phyloP scores from a whole-genome alignment of 106 monocot genomes.

The Dioscorea dumetorum region DNA sequence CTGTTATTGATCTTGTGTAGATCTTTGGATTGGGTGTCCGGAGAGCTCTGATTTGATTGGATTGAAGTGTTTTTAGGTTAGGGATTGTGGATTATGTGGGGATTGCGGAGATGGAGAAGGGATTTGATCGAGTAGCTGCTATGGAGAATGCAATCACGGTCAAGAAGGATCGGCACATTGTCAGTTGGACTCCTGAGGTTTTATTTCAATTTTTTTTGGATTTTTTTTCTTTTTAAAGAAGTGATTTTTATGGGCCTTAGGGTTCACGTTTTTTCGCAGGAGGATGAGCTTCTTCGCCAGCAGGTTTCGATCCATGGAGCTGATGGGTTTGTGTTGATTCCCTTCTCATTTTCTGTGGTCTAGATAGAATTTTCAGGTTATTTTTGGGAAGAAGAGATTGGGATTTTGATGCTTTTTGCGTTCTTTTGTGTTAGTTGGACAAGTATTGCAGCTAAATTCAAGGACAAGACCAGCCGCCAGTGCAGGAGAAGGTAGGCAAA shows the following conservation, averaged over 20 bases:
- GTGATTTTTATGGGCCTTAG: not conserved
- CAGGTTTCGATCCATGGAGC: constrained; percentile 56
- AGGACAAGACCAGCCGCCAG: constrained; percentile 89
- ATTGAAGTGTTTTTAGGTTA: no score
- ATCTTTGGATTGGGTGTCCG: no score
- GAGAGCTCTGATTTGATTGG: no score
- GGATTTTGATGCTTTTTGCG: not conserved
- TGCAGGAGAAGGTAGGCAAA: constrained; percentile 75
- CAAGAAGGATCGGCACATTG: constrained; percentile 53
- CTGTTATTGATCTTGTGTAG: no score
- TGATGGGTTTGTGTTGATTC: constrained; percentile 39
- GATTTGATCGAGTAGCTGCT: not conserved
- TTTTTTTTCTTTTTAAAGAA: not conserved
- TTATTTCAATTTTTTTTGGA: not conserved
- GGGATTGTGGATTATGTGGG: no score
- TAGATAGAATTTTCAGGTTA: not conserved
- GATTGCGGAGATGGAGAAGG: constrained; percentile 3
- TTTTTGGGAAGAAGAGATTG: not conserved
- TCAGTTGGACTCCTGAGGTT: constrained; percentile 54
- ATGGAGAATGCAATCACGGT: not conserved
- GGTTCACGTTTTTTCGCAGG: constrained; percentile 23
- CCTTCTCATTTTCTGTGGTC: not conserved
- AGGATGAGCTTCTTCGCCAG: constrained; percentile 63
- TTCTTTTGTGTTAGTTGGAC: constrained; percentile 57
- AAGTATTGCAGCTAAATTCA: constrained; percentile 70